Base-by-base conservation (phyloP, 176 grass and related monocot genomes). In the Eleusine indica region DNA sequence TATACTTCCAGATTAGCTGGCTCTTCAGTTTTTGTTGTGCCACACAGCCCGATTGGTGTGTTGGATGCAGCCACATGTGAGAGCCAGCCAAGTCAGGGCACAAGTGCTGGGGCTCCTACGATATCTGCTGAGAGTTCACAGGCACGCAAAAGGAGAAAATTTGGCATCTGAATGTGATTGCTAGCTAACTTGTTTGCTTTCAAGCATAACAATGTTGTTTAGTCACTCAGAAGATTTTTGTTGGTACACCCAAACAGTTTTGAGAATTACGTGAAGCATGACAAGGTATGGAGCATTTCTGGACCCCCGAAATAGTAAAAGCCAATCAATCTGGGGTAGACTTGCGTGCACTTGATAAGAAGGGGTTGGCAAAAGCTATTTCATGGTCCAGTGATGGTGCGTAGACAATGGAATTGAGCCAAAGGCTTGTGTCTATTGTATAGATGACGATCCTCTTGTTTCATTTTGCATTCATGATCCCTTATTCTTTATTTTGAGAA, bases 121-220 rank as follows among this genome's bases (percentile, higher is more conserved):
- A 53, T 19, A 74, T 53, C 76, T 43, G 21, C 81, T 83, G 71
- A 52, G 16, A 74, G 10, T 68, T 79, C 89, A 48, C 39, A 76
- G 30, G 74, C 63, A 51, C 77, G 63, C 80, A 94, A 94, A 71
- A 94, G 89, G 71, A 88, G 92, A 80, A 94, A 81, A 84, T 78
- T 89, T 87, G 88, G 69, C 79, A 88, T 56, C 80, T 88, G 53
- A 81, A 88, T 56, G 80, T 88, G 53, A 81, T 56, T 7, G 17
- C 41, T 79, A 12, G 15, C 47, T 68, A 73, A 35, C 61, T 80
- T n/a, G 14, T 41, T 67, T 63, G 44, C 68, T 38, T 84, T 80
- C 38, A 71, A 62, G 72, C 14, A 38, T 80, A 42, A 35, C 47
- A 44, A 8, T 58, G 7, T 84, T 52, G 64, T 68, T 68, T 68